Percentiles rank a stretch among this genome's conserved stretches.
These are phyloP conservation scores for Cladosporium sp. DNA, from an alignment of 2,329 filamentous ascomycete species.

Conservation along the genomic window DNA sequence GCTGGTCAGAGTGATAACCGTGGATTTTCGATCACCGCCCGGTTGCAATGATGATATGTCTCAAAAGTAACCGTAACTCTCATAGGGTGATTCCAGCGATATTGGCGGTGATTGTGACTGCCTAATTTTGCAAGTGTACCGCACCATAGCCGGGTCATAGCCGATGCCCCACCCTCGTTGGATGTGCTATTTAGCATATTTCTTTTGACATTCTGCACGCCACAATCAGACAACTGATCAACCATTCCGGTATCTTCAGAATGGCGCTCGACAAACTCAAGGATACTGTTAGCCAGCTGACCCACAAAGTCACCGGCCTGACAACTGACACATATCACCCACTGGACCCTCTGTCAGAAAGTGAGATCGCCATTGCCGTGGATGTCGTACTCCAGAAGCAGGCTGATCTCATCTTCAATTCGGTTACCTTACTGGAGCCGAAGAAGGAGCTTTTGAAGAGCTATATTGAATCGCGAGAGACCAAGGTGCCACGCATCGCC, in stretches of 20 bases:
- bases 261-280: slow-evolving; percentile 1
- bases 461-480: slow-evolving; percentile 65
- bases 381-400: slow-evolving; percentile 63
- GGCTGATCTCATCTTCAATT: slow-evolving; percentile 72
- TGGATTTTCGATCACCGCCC: neutral
- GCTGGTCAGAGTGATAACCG: neutral
- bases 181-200: neutral
- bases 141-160: neutral
- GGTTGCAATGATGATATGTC: neutral
- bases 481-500: slow-evolving; percentile 55
- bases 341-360: slow-evolving; percentile 66
- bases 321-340: slow-evolving; percentile 52
- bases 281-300: neutral
- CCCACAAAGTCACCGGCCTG: neutral
- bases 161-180: slow-evolving; percentile 1
- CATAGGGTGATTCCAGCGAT: accelerated
- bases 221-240: neutral
- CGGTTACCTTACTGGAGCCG: slow-evolving; percentile 75
- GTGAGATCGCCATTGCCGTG: slow-evolving; percentile 68
- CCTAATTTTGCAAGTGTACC: neutral
- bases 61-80: neutral
- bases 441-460: slow-evolving; percentile 74
- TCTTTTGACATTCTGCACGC: neutral
- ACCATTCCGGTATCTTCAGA: neutral
- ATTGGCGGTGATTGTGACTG: neutral